Conservation (phyloP, 1,284 basidiomycete species). For the Fomitopsis betulina region DNA sequence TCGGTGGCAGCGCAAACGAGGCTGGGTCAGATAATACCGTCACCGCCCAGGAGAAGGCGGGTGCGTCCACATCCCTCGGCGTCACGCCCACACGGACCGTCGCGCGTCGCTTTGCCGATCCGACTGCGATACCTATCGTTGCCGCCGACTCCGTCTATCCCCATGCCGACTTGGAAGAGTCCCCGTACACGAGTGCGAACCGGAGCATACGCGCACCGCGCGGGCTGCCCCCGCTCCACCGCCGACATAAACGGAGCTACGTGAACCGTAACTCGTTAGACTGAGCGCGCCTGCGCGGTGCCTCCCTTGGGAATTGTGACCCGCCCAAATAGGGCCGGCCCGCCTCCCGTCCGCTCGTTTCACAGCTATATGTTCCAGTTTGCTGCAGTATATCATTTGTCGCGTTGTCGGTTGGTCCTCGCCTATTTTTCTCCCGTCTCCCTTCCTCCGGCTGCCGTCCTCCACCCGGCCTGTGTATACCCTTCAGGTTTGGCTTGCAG, state of each 20-base stretch:
- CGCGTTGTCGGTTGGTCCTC: background rate
- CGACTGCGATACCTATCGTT: constrained; percentile 9
- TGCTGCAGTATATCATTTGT: constrained; percentile 3
- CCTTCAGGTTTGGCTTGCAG: constrained; percentile 1
- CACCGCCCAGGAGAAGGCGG: constrained; percentile 11
- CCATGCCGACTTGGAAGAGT: background rate
- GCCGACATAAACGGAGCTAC: constrained; percentile 13
- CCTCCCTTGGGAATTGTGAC: constrained; percentile 21
- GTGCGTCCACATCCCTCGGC: constrained; percentile 19
- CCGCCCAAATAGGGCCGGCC: constrained; percentile 7
- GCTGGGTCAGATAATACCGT: constrained; percentile 18
- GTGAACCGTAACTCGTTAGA: constrained; percentile 17
- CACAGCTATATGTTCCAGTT: background rate
- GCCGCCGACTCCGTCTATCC: background rate
- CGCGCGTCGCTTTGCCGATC: constrained; percentile 23
- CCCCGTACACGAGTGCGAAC: background rate
- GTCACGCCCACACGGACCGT: constrained; percentile 48
- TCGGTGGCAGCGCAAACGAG: constrained; percentile 66
- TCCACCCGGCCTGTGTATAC: background rate
- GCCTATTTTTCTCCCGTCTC: background rate
- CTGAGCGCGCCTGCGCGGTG: constrained; percentile 7
- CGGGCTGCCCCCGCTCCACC: constrained; percentile 6
- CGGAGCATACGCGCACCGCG: constrained; percentile 11
- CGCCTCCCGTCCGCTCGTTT: constrained; percentile 37
- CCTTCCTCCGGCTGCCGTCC: background rate